Percentiles rank a stretch among this genome's conserved stretches.
phyloP scores from a whole-genome alignment of 352 stramenopile species.

The Globisporangium nunn region DNA sequence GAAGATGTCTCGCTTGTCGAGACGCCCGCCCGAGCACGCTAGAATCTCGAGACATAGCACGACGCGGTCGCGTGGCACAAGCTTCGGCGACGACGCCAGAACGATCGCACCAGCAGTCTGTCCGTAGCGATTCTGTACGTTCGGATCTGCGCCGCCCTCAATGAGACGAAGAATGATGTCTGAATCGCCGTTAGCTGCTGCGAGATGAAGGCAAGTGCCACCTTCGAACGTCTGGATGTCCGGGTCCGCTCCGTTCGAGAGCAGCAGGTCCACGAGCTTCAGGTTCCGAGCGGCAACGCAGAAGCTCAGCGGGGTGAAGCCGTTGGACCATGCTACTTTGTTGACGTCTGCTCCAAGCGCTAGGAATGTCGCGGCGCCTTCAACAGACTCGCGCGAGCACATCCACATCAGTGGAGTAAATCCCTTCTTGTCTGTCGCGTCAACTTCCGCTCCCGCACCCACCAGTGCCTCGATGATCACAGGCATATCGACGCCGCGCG shows the following conservation, averaged over 20 bases:
- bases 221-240: conserved; percentile 54
- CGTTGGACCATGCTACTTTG: conserved; percentile 65
- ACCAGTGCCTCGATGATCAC: conserved; percentile 61
- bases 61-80: conserved; percentile 16
- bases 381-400: conserved; percentile 45
- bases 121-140: conserved; percentile 62
- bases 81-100: conserved; percentile 23
- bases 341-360: conserved; percentile 61
- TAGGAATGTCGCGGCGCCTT: conserved; percentile 64
- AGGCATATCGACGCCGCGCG: conserved; percentile 43
- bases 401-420: conserved; percentile 80
- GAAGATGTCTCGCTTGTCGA: conserved; percentile 57
- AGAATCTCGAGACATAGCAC: conserved; percentile 50
- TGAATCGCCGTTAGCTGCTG: conserved; percentile 27
- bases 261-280: conserved; percentile 57
- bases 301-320: conserved; percentile 64
- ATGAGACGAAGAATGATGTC: conserved; percentile 54
- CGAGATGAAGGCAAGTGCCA: conserved; percentile 69
- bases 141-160: conserved; percentile 44
- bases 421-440: conserved; percentile 54
- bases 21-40: conserved; percentile 30
- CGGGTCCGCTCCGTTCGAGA: conserved; percentile 62
- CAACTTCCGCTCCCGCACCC: conserved; percentile 42
- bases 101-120: conserved; percentile 54
- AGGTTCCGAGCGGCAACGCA: conserved; percentile 28